These are phyloP conservation scores for Dictyostelium citrinum DNA, from an alignment of 78 protist species.

Conservation along the genomic window DNA sequence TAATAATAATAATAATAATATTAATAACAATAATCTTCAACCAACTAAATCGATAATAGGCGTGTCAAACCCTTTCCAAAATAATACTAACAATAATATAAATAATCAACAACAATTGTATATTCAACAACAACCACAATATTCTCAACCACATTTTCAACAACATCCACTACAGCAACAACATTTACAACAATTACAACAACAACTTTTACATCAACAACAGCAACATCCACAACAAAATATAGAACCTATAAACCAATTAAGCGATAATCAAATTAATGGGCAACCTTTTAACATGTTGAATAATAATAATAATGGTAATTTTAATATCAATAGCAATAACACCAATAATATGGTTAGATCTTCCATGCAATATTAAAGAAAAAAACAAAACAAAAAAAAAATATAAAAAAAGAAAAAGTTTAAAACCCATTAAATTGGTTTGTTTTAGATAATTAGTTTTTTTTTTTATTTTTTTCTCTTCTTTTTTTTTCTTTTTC, in stretches of 20 bases:
- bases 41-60: background rate
- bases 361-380: background rate
- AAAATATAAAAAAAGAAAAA: no score
- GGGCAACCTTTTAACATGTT: background rate
- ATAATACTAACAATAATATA: background rate
- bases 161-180: background rate
- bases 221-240: background rate
- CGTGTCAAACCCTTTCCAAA: background rate
- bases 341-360: background rate
- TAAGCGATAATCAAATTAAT: background rate
- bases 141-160: background rate
- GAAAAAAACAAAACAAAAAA: no score
- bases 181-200: background rate
- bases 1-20: background rate
- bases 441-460: no score
- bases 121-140: background rate
- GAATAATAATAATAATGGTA: background rate
- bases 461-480: no score
- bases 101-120: background rate
- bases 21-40: background rate
- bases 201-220: background rate
- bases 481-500: no score
- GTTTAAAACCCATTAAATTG: no score
- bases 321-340: no score
- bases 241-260: background rate